These are phyloP conservation scores for Globisporangium carolinianum DNA, from an alignment of 352 stramenopile species.

Conservation along the genomic window DNA sequence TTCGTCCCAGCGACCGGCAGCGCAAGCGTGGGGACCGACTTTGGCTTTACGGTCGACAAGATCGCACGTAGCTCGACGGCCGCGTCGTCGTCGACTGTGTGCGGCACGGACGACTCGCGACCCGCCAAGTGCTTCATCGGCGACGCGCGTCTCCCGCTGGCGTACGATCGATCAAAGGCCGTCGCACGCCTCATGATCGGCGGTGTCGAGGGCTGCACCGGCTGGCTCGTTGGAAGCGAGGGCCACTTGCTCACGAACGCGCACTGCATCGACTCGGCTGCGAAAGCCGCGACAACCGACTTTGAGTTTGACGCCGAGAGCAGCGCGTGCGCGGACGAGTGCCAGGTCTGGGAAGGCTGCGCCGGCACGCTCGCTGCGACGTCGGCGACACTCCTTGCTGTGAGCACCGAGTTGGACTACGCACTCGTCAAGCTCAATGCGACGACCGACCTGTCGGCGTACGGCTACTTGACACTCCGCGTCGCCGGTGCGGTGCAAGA, in stretches of 20 bases:
- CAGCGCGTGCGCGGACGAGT: slow-evolving; percentile 20
- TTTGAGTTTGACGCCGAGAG: slow-evolving; percentile 38
- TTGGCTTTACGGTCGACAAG: slow-evolving; percentile 27
- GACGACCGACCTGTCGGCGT: slow-evolving; percentile 17
- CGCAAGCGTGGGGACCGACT: slow-evolving; percentile 6
- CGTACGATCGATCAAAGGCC: slow-evolving; percentile 19
- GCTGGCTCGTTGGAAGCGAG: slow-evolving; percentile 34
- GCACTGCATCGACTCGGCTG: slow-evolving; percentile 28
- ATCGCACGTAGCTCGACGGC: slow-evolving; percentile 19
- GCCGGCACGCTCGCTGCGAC: slow-evolving; percentile 19
- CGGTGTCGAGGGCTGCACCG: slow-evolving; percentile 23
- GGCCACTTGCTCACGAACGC: slow-evolving; percentile 40
- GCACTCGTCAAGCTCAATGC: slow-evolving; percentile 32
- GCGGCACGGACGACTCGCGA: slow-evolving; percentile 23
- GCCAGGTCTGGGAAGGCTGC: slow-evolving; percentile 16
- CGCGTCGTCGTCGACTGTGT: slow-evolving; percentile 18
- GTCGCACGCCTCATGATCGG: slow-evolving; percentile 30
- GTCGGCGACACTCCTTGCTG: slow-evolving; percentile 17
- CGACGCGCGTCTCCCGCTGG: slow-evolving; percentile 9
- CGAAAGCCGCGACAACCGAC: slow-evolving; percentile 15
- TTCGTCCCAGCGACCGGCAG: slow-evolving; percentile 11
- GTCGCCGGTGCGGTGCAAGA: slow-evolving; percentile 15
- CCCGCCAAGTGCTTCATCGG: slow-evolving; percentile 26
- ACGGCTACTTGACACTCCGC: slow-evolving; percentile 27
- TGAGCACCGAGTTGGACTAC: slow-evolving; percentile 25